Evolutionary conservation across 2,329 filamentous ascomycete genomes (phyloP), one percentile per base, ranked within the genome.

Genomic region (Diaporthe amygdali): DNA sequence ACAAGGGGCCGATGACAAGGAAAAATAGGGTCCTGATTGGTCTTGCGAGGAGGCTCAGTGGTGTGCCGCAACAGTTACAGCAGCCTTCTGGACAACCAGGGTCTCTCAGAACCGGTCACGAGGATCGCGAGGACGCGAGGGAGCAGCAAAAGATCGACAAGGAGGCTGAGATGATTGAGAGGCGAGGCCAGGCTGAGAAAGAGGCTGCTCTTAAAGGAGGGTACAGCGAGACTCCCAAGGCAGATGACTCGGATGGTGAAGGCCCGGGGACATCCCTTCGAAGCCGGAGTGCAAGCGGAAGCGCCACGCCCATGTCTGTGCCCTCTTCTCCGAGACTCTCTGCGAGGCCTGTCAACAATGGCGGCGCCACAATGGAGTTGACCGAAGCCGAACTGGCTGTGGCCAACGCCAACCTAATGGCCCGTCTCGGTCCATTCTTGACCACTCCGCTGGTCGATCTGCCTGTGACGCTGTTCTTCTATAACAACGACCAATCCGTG

Each of bases 391-490:
- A 99, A 79, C 84, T 98, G 14, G 85, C 90, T 0, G 85, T 92
- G 27, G 95, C 96, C 1, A 98, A 99, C 79, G 88, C 91, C 12
- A 94, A 97, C 78, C 86, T 99, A 54, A 94, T 98, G 91, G 91
- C 94, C 66, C 89, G 96, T 67, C 87, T 99, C 52, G 92, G 91
- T 17, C 96, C 96, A 0, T 99, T 99, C 79, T 89, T 99, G 83
- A 94, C 94, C 1, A 95, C 92, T 49, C 94, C 96, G 0, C 84
- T 95, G 70, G 90, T 92, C 1, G 89, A 92, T 64, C 88, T 91
- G 25, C 92, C 95, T 0, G 92, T 99, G 67, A 98, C 95, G 0
- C 86, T 97, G 1, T 98, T 98, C 84, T 98, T 99, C 81, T 99
- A 97, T 83, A 96, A 98, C 76, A 91, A 97, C 17, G 83, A 88